phyloP scores from a whole-genome alignment of 225 moss, liverwort and hornwort species.

The Takakia lepidozioides region DNA sequence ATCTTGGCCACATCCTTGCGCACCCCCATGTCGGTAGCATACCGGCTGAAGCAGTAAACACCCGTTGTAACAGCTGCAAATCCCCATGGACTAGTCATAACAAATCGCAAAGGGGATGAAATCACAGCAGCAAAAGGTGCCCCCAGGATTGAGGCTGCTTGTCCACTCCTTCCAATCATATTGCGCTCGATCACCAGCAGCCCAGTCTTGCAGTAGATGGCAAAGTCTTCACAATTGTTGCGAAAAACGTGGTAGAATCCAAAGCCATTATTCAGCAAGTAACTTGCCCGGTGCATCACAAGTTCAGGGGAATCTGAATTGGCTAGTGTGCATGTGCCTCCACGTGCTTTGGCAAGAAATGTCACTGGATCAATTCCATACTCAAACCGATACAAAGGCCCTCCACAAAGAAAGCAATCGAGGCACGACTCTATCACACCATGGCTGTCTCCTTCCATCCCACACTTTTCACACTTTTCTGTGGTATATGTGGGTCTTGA shows the following conservation, averaged over 20 bases:
- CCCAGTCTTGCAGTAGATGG: constrained; percentile 96
- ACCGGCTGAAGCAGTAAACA: constrained; percentile 83
- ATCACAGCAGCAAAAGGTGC: constrained; percentile 94
- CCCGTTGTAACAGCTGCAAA: constrained; percentile 81
- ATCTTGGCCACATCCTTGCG: constrained; percentile 88
- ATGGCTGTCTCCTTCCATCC: constrained; percentile 61
- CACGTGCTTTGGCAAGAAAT: constrained; percentile 80
- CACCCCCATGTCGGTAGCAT: constrained; percentile 89
- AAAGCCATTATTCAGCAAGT: constrained; percentile 66
- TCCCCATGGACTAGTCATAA: constrained; percentile 91
- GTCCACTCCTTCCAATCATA: constrained; percentile 87
- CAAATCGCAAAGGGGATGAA: constrained; percentile 71
- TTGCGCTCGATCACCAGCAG: constrained; percentile 72
- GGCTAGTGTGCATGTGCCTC: constrained; percentile 92
- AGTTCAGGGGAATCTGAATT: constrained; percentile 52
- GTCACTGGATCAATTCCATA: constrained; percentile 67
- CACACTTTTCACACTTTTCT: constrained; percentile 53
- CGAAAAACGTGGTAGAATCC: constrained; percentile 83
- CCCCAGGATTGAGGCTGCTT: constrained; percentile 88
- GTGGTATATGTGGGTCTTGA: constrained; percentile 54
- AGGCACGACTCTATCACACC: constrained; percentile 82
- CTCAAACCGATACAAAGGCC: constrained; percentile 79
- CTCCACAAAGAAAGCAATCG: constrained; percentile 69
- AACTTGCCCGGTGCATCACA: constrained; percentile 80
- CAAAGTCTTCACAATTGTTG: constrained; percentile 98